phyloP scores from a whole-genome alignment of 1,139 yeast species.

The Zygosaccharomyces sapae region DNA sequence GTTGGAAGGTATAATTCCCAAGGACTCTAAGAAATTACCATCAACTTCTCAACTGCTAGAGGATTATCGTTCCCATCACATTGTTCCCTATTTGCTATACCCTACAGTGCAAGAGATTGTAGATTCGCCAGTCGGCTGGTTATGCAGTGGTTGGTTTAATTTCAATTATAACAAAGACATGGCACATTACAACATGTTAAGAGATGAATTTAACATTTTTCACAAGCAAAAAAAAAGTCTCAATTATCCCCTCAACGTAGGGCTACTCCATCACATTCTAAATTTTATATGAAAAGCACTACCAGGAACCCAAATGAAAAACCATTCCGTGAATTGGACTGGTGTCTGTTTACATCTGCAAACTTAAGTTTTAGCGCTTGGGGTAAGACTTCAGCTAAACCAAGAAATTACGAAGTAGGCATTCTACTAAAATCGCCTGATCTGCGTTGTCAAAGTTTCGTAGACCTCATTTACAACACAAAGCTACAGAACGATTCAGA shows the following conservation, averaged over 20 bases:
- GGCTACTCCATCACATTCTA: conserved; percentile 44
- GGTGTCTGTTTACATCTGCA: conserved; percentile 66
- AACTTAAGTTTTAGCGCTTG: conserved; percentile 66
- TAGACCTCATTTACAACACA: conserved; percentile 19
- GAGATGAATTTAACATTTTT: conserved; percentile 23
- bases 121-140: conserved; percentile 43
- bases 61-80: conserved; percentile 36
- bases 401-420: conserved; percentile 52
- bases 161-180: conserved; percentile 39
- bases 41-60: conserved; percentile 15
- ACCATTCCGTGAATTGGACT: conserved; percentile 46
- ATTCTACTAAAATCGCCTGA: conserved; percentile 41
- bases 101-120: conserved; percentile 53
- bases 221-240: conserved; percentile 26
- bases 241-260: conserved; percentile 28
- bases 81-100: conserved; percentile 48
- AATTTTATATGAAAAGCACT: conserved; percentile 45
- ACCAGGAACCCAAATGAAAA: conserved; percentile 3
- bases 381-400: conserved; percentile 43
- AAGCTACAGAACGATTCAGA: conserved; percentile 12
- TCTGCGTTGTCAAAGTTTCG: conserved; percentile 42
- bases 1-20: conserved; percentile 29
- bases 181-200: conserved; percentile 22
- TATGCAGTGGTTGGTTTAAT: conserved; percentile 55
- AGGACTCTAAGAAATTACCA: conserved; percentile 10